Evolutionary conservation across 345 rosid species (phyloP).

Genomic region (Odontarrhena argentea): DNA sequence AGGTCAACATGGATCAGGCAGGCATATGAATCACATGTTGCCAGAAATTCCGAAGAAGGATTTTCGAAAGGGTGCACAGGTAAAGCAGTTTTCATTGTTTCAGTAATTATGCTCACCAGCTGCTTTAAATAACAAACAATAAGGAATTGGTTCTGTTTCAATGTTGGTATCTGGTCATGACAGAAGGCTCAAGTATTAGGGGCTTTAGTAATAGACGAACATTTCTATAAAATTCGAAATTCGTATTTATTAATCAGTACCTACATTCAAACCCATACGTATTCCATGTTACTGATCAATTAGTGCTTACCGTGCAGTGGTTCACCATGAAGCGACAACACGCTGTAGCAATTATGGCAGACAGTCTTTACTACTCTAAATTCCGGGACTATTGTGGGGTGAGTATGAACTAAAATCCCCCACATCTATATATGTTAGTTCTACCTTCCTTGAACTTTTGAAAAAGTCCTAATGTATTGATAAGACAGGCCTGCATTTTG

Average conservation of each 20-base stretch:
- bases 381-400: slow-evolving; percentile 96
- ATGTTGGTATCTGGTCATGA: slow-evolving; percentile 5
- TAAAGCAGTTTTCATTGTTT: slow-evolving; percentile 25
- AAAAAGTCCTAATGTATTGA: neutral
- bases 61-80: slow-evolving; percentile 99
- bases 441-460: neutral
- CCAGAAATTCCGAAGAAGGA: slow-evolving; percentile 82
- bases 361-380: slow-evolving; percentile 85
- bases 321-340: slow-evolving; percentile 96
- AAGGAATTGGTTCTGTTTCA: slow-evolving; percentile 20
- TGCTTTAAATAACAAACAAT: slow-evolving; percentile 5
- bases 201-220: slow-evolving; percentile 6
- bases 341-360: slow-evolving; percentile 88
- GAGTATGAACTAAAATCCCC: slow-evolving; percentile 20
- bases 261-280: neutral
- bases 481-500: slow-evolving; percentile 6
- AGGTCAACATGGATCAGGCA: slow-evolving; percentile 94
- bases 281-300: neutral
- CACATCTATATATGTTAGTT: neutral
- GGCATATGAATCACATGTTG: slow-evolving; percentile 91
- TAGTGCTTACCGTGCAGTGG: slow-evolving; percentile 66
- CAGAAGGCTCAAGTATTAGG: slow-evolving; percentile 20
- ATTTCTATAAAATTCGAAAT: neutral
- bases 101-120: slow-evolving; percentile 2
- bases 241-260: neutral